phyloP scores from a whole-genome alignment of 257 asterid species.

The Handroanthus guayacan region DNA sequence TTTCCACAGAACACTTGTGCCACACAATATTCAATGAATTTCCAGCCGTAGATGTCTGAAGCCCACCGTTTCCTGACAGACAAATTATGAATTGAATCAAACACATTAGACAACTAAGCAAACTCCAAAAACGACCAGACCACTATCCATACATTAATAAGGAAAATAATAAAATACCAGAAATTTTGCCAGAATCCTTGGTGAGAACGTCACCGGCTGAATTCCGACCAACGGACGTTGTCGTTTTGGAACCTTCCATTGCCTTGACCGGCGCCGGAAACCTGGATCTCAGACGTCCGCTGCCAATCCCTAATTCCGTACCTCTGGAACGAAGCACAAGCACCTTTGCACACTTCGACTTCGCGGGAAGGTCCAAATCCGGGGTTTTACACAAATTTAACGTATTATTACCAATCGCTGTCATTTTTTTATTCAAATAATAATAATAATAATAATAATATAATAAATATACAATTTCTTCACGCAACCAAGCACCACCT shows the following conservation, averaged over 20 bases:
- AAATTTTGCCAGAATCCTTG: constrained; percentile 32
- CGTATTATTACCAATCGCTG: constrained; percentile 39
- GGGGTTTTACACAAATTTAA: constrained; percentile 30
- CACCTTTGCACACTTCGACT: constrained; percentile 38
- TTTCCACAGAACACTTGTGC: constrained; percentile 75
- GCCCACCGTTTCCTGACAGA: constrained; percentile 44
- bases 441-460: background rate
- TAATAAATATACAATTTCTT: background rate
- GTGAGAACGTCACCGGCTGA: constrained; percentile 30
- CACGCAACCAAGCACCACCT: background rate
- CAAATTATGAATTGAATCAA: background rate
- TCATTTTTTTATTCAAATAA: constrained; percentile 37
- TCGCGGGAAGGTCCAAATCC: constrained; percentile 40
- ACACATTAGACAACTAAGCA: background rate
- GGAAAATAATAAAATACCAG: constrained; percentile 32
- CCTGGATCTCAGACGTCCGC: constrained; percentile 36
- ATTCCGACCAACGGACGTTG: constrained; percentile 41
- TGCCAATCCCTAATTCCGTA: constrained; percentile 37
- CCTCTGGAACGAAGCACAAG: constrained; percentile 24
- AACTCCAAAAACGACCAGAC: background rate
- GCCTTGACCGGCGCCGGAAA: constrained; percentile 53
- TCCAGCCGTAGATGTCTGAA: constrained; percentile 46
- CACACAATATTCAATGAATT: constrained; percentile 68
- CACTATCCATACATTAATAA: background rate
- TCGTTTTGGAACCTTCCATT: constrained; percentile 52